Evolutionary conservation across 2,329 filamentous ascomycete species (phyloP).

Genomic region (Drechslerella dactyloides): DNA sequence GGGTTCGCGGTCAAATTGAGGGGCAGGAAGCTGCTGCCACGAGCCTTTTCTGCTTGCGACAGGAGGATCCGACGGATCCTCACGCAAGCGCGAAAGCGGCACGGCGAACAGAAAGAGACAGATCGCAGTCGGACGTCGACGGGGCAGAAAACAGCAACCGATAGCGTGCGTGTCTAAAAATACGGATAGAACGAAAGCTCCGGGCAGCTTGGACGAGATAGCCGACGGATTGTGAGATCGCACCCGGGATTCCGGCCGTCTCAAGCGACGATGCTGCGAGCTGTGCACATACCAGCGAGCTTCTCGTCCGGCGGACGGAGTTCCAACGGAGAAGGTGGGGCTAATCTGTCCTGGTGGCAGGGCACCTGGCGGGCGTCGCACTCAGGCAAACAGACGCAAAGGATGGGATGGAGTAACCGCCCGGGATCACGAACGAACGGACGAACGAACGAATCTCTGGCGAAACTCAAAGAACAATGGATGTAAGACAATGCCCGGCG

Average conservation of each 20-base stretch:
- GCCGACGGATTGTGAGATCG: not conserved
- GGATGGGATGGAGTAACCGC: not conserved
- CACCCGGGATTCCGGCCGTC: conserved; percentile 4
- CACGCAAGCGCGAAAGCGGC: not conserved
- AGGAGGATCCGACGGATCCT: conserved; percentile 9
- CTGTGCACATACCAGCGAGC: not conserved
- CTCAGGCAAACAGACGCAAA: conserved; percentile 2
- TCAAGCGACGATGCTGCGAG: conserved; percentile 7
- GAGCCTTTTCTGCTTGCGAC: conserved; percentile 22
- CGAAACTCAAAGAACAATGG: no score
- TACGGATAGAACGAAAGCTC: not conserved
- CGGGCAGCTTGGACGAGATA: conserved; percentile 5
- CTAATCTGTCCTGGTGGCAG: not conserved
- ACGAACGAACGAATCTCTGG: not conserved
- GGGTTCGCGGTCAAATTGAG: conserved; percentile 6
- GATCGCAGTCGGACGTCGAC: not conserved
- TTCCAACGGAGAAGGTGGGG: conserved; percentile 4
- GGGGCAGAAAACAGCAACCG: not conserved
- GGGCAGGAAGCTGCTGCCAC: conserved; percentile 5
- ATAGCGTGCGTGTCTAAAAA: conserved; percentile 6
- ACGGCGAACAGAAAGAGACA: conserved; percentile 8
- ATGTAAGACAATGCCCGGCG: not conserved
- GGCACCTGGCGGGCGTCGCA: conserved; percentile 6
- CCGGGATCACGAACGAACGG: not conserved
- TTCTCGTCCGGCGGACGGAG: conserved; percentile 1